phyloP scores from a whole-genome alignment of 306 rosid species.

The Astragalus membranaceus region DNA sequence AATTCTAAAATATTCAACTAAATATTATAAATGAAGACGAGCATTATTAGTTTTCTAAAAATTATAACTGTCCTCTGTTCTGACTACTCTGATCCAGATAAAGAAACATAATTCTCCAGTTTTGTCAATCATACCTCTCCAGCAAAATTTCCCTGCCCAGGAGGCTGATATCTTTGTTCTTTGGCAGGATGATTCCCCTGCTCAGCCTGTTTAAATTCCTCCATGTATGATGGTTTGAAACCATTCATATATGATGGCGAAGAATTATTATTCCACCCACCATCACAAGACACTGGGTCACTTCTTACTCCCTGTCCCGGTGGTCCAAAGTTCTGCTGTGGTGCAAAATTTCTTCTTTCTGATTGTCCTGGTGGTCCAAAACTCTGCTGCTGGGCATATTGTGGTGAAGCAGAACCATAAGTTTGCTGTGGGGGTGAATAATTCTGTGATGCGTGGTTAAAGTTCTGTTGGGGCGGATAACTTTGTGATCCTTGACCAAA shows the following conservation, averaged over 20 bases:
- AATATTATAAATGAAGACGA: not conserved
- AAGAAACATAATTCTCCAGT: not conserved
- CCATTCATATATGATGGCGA: constrained; percentile 43
- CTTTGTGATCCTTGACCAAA: constrained; percentile 27
- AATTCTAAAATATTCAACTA: not conserved
- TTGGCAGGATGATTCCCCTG: constrained; percentile 16
- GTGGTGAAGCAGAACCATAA: constrained; percentile 27
- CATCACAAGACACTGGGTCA: constrained; percentile 34
- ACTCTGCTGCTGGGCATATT: constrained; percentile 23
- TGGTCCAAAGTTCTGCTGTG: constrained; percentile 37
- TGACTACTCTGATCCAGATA: not conserved
- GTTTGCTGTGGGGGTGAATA: constrained; percentile 27
- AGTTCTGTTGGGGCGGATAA: constrained; percentile 24
- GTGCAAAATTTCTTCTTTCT: constrained; percentile 22
- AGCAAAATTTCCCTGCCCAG: constrained; percentile 39
- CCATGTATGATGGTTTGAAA: constrained; percentile 53
- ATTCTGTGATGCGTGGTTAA: constrained; percentile 29
- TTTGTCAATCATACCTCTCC: constrained; percentile 20
- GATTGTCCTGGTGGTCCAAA: constrained; percentile 32
- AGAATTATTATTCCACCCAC: constrained; percentile 21
- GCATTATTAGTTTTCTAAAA: not conserved
- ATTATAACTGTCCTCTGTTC: not conserved
- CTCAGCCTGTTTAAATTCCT: constrained; percentile 32
- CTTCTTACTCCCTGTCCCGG: constrained; percentile 46
- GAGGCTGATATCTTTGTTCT: constrained; percentile 46